These are phyloP conservation scores for Aspergillus tamarii DNA, from an alignment of 2,329 filamentous ascomycete species.

Conservation along the genomic window DNA sequence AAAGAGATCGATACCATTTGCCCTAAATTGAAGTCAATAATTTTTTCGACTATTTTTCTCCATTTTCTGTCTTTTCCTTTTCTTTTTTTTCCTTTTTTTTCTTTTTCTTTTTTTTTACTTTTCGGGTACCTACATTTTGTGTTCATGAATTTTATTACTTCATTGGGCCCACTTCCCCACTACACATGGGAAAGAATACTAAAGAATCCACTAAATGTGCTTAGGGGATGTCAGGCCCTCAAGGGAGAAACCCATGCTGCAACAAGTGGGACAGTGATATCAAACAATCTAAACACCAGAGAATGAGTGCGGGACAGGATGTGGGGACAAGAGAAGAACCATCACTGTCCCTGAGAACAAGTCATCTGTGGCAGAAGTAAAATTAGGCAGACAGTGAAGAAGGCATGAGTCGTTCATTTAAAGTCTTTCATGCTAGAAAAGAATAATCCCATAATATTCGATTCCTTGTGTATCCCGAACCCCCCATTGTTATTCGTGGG, in stretches of 20 bases:
- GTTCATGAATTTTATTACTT: not conserved
- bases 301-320: not conserved
- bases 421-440: no score
- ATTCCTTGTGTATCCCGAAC: no score
- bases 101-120: not conserved
- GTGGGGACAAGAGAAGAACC: not conserved
- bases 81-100: not conserved
- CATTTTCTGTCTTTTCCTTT: not conserved
- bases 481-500: not conserved
- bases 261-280: slow-evolving; percentile 1
- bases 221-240: not conserved
- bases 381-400: not conserved
- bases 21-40: not conserved
- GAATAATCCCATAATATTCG: no score
- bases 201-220: not conserved
- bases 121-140: not conserved
- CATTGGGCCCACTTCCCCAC: not conserved
- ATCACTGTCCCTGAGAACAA: not conserved
- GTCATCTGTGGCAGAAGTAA: not conserved
- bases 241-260: not conserved
- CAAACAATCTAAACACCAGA: not conserved
- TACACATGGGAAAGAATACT: not conserved
- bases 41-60: not conserved
- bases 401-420: no score
- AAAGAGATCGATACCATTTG: not conserved